Evolutionary conservation across 495 filamentous ascomycete genomes (phyloP), one percentile per base, ranked within the genome.

Genomic region (Xylaria venustula): DNA sequence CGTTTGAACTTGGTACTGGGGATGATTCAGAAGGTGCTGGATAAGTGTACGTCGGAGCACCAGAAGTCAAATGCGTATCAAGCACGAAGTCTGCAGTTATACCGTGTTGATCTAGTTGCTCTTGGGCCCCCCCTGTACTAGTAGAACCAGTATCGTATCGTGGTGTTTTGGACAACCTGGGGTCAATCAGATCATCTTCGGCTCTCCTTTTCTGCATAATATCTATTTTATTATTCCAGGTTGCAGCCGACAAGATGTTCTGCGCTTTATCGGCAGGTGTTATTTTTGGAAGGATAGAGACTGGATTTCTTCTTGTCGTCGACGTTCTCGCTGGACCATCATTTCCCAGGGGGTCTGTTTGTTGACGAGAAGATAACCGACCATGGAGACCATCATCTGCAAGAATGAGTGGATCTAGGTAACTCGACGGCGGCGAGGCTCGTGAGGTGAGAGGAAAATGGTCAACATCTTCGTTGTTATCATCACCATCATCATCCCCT

Each of bases 141-240:
- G 44, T 8, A 41, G 8, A 26, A 17, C 22, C 14, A 17, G 23
- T 7, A 17, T 44, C 7, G 3, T 12, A 14, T 14, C 14, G 32
- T 19, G 57, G 2, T 15, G 25, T 12, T 23, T 45, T 45, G 11
- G 34, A 51, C 11, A 52, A 36, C 15, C 47, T 32, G 37, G 40
- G 49, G n/a, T 52, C 57, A 9, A 73, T 60, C 20, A 70, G 69
- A 63, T 90, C 86, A 37, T 81, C 75, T 61, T 78, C 78, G 61
- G 49, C 47, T 30, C 58, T 57, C 49, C 42, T 36, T 44, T 63
- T 66, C 20, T 30, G 62, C 9, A 58, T 42, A 30, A 61, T 54
- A 40, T 60, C 61, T 63, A 67, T 68, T 15, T 46, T 22, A 19
- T 7, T 30, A 7, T 28, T 37, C 46, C 36, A 36, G 3, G 34